Conservation (phyloP, 73 alveolate genomes). For the Paramecium caudatum region DNA sequence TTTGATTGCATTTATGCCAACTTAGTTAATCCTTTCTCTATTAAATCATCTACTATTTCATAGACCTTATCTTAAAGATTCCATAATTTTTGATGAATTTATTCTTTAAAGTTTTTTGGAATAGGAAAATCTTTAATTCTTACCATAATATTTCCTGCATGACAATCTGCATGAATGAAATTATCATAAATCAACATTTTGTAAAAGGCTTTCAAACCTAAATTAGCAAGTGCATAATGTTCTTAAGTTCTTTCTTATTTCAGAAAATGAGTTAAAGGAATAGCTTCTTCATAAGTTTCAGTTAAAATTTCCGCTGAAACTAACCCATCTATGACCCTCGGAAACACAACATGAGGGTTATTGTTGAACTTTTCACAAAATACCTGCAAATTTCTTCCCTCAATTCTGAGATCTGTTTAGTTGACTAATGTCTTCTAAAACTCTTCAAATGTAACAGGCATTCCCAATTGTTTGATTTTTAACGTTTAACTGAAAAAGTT, state of each 20-base stretch:
- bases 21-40: neutral
- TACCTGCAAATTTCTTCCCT: conserved; percentile 52
- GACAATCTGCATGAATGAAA: conserved; percentile 68
- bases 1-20: conserved; percentile 31
- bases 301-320: conserved; percentile 23
- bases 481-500: conserved; percentile 49
- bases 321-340: neutral
- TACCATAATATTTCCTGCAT: conserved; percentile 61
- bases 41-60: conserved; percentile 46
- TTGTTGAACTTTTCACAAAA: conserved; percentile 59
- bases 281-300: conserved; percentile 57
- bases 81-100: neutral
- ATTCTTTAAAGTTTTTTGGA: conserved; percentile 17
- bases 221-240: conserved; percentile 26
- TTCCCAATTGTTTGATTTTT: conserved; percentile 47
- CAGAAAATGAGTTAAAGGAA: conserved; percentile 52
- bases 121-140: conserved; percentile 30
- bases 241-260: conserved; percentile 8
- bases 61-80: conserved; percentile 15
- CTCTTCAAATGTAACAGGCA: conserved; percentile 62
- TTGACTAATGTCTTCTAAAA: conserved; percentile 38
- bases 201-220: conserved; percentile 65
- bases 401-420: conserved; percentile 57
- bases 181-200: conserved; percentile 59
- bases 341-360: conserved; percentile 61